phyloP scores from a whole-genome alignment of 2,329 filamentous ascomycete species.

The Phaeoacremonium minimum region DNA sequence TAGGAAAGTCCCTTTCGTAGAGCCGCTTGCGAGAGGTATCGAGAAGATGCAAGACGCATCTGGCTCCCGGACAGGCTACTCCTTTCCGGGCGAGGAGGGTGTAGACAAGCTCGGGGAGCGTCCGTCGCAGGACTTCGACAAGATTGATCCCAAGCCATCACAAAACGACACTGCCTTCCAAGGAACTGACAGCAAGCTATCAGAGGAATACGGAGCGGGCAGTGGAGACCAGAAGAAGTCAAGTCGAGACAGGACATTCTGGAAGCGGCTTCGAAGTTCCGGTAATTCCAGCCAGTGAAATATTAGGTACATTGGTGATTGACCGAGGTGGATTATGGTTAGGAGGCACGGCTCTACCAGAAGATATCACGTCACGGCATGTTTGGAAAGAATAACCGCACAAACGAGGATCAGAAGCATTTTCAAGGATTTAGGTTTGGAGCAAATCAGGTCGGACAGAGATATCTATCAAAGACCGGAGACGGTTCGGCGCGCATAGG shows the following conservation, averaged over 20 bases:
- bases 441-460: no score
- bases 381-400: no score
- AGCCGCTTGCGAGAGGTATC: conserved; percentile 22
- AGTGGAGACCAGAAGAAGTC: conserved; percentile 4
- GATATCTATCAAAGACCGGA: no score
- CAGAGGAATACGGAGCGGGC: not conserved
- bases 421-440: no score
- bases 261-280: conserved; percentile 19
- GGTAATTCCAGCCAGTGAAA: no score
- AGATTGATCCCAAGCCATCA: conserved; percentile 39
- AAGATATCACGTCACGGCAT: no score
- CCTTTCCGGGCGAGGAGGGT: conserved; percentile 4
- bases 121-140: conserved; percentile 19
- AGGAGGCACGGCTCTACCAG: no score
- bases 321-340: no score
- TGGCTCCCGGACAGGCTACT: conserved; percentile 4
- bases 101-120: conserved; percentile 10
- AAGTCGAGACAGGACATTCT: conserved; percentile 14
- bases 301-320: no score
- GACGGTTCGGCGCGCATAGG: no score
- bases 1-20: conserved; percentile 22
- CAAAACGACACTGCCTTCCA: conserved; percentile 37
- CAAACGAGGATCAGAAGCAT: no score
- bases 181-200: conserved; percentile 8
- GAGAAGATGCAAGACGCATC: conserved; percentile 24